Conservation (phyloP, 371 early-diverging fungal genomes). For the Encephalitozoon intestinalis region DNA sequence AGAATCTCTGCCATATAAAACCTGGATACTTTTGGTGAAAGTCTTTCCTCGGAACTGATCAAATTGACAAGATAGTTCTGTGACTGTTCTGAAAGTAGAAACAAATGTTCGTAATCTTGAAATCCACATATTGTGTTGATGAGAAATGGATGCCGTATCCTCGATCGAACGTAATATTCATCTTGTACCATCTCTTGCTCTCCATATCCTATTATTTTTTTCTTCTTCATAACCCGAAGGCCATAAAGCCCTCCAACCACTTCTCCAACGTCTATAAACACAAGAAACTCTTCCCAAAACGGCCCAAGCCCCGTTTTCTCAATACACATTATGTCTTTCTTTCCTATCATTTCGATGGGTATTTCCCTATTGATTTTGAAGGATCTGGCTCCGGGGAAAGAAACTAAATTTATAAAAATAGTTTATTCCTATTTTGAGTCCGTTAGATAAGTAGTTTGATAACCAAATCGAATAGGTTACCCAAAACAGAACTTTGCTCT, state of each 20-base stretch:
- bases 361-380: not conserved
- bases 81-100: conserved; percentile 43
- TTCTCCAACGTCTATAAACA: not conserved
- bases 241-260: not conserved
- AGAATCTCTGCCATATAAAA: conserved; percentile 85
- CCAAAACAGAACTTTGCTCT: not conserved
- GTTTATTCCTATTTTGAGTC: not conserved
- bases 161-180: conserved; percentile 36
- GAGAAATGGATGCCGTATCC: conserved; percentile 44
- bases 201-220: conserved; percentile 38
- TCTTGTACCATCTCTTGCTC: conserved; percentile 37
- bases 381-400: too few relatives aligned
- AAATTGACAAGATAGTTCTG: conserved; percentile 21
- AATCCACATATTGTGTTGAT: conserved; percentile 47
- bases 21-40: conserved; percentile 74
- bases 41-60: not conserved
- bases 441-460: not conserved
- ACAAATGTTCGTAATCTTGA: conserved; percentile 53
- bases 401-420: not conserved
- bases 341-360: conserved; percentile 22
- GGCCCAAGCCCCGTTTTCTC: conserved; percentile 17
- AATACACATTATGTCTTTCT: conserved; percentile 29
- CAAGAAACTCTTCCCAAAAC: conserved; percentile 31
- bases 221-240: conserved; percentile 46
- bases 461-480: not conserved